Base-by-base conservation (phyloP, 805 yeast genomes). In the Candida alai region DNA sequence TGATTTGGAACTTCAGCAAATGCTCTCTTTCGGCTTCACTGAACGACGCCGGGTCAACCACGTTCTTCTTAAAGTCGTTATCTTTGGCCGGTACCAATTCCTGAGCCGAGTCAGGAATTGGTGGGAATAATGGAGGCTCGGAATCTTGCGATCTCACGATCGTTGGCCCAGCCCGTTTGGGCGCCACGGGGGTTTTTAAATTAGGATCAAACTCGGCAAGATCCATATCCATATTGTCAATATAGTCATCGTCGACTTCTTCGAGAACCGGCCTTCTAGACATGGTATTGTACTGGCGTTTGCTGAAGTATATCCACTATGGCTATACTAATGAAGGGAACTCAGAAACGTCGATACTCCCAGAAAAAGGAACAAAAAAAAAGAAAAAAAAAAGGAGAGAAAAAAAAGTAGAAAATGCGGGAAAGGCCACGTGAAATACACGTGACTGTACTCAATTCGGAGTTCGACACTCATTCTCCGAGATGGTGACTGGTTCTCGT, bases 171-270 rank as follows among this genome's bases (percentile, higher is more conserved):
- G 80, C 73, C 46, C 73, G 68, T 31, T 59, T 47, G 14, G 88
- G 87, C 1, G 89, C 89, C 15, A 82, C 60, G 6, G 90, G 84
- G 0, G 90, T 80, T 26, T 58, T 70, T 42, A 83, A 60, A 24
- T 49, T 45, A 30, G 65, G 88, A 58, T 88, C 97, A 43, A 87
- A 83, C 63, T 90, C 94, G 3, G 95, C 94, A 18, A 89, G 68
- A 60, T 89, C 96, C 84, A 86, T 82, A 49, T 90, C 96, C 78
- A 87, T 69, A 63, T 88, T 80, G 53, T 89, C 97, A 60, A 90
- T 78, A 48, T 82, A 89, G 44, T 85, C 94, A 51, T 78, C 84
- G 54, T 82, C 88, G 38, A 84, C 78, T 47, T 83, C 89, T 55
- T 84, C 94, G 36, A 84, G 56, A 21, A 64, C 67, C 9, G 94